These are phyloP conservation scores for Erythrobasidium yunnanense DNA, from an alignment of 768 basidiomycete species.

Conservation along the genomic window DNA sequence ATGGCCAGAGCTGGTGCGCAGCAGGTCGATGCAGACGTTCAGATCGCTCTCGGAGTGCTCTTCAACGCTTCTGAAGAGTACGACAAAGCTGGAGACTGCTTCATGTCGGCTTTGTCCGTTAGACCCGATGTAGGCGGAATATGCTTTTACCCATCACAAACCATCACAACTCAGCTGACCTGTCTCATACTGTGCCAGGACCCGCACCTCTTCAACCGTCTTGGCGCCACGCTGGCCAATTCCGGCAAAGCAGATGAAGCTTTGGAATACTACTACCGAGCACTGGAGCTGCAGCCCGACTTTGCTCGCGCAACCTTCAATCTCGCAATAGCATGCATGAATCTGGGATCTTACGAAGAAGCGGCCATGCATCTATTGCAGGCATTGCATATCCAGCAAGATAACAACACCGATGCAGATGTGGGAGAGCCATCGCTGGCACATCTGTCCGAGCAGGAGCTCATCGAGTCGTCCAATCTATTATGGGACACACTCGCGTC, in stretches of 20 bases:
- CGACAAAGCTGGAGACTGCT: conserved; percentile 84
- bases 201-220: conserved; percentile 81
- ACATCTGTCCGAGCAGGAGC: not conserved
- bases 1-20: conserved; percentile 53
- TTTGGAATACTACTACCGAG: conserved; percentile 72
- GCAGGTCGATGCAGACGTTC: conserved; percentile 77
- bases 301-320: conserved; percentile 69
- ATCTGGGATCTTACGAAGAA: conserved; percentile 46
- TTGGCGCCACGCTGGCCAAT: conserved; percentile 90
- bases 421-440: conserved; percentile 10
- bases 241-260: conserved; percentile 62
- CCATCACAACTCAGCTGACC: conserved; percentile 27
- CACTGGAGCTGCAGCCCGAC: conserved; percentile 72
- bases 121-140: conserved; percentile 62
- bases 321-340: conserved; percentile 33
- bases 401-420: conserved; percentile 53
- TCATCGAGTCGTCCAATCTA: conserved; percentile 29
- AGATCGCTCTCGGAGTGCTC: conserved; percentile 83
- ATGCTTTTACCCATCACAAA: not conserved
- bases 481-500: conserved; percentile 29
- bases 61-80: conserved; percentile 92
- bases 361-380: conserved; percentile 54
- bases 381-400: conserved; percentile 77
- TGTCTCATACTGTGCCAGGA: conserved; percentile 49
- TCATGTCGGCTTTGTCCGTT: conserved; percentile 71